phyloP scores from a whole-genome alignment of 2,329 filamentous ascomycete genomes.

The Trichocomaceae sp. region DNA sequence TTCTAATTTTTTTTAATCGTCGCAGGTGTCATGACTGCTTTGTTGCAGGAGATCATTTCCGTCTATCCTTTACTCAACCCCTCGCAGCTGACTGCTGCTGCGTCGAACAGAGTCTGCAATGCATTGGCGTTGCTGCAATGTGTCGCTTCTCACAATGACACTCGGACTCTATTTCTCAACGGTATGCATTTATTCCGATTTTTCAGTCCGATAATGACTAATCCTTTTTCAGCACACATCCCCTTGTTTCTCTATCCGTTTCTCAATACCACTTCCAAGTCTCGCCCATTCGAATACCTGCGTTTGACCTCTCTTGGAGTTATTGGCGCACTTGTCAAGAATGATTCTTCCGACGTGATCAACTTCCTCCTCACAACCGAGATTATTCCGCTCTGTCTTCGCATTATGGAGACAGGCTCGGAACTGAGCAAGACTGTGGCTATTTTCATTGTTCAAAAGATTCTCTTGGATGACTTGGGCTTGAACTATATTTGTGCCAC shows the following conservation, averaged over 20 bases:
- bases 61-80: constrained; percentile 96
- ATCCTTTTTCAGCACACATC: constrained; percentile 68
- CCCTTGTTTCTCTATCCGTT: constrained; percentile 97
- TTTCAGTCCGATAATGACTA: neutral
- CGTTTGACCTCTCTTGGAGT: constrained; percentile 92
- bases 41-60: constrained; percentile 97
- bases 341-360: constrained; percentile 96
- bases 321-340: constrained; percentile 95
- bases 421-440: constrained; percentile 98
- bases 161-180: constrained; percentile 83
- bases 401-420: constrained; percentile 98
- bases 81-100: constrained; percentile 93
- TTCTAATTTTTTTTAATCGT: neutral
- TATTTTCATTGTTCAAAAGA: constrained; percentile 99
- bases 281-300: constrained; percentile 92
- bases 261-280: constrained; percentile 97
- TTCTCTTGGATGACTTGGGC: constrained; percentile 90
- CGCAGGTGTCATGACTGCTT: constrained; percentile 93
- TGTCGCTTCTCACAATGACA: constrained; percentile 95
- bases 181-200: constrained; percentile 48
- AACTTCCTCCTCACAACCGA: constrained; percentile 98
- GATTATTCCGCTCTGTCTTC: constrained; percentile 93
- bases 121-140: constrained; percentile 92
- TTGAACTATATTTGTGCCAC: constrained; percentile 98
- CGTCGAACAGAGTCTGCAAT: constrained; percentile 95